Evolutionary conservation across 192 early-diverging fungal species (phyloP).

Genomic region (Coemansia sp.): DNA sequence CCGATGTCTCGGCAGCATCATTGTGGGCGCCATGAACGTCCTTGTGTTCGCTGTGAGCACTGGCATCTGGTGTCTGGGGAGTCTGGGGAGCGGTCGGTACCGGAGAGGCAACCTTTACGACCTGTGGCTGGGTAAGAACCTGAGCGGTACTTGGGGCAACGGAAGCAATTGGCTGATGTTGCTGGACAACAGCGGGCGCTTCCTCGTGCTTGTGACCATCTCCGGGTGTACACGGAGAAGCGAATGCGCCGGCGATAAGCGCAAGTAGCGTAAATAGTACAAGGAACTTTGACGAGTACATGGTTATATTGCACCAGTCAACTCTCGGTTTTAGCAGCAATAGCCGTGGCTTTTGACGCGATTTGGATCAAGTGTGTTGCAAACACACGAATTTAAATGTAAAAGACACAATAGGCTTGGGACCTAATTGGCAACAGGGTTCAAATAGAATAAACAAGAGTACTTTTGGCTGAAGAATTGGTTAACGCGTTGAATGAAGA

Average conservation of each 20-base stretch:
- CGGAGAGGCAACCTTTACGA: not conserved
- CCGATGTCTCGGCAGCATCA: not conserved
- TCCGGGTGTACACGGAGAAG: conserved; percentile 5
- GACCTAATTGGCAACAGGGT: not conserved
- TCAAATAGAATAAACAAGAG: not conserved
- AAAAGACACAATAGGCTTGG: not conserved
- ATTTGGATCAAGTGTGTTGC: not conserved
- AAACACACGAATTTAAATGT: not conserved
- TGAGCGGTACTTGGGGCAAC: conserved; percentile 6
- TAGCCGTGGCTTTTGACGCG: not conserved
- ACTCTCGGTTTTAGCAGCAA: not conserved
- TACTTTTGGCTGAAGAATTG: not conserved
- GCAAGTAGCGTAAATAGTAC: conserved; percentile 8
- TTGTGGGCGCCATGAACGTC: not conserved
- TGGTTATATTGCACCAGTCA: not conserved
- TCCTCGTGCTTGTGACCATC: conserved; percentile 6
- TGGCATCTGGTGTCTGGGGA: conserved; percentile 1
- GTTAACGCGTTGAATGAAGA: not conserved
- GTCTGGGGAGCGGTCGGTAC: not conserved
- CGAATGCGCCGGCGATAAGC: conserved; percentile 4
- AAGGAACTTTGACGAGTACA: conserved; percentile 10
- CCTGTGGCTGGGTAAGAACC: not conserved
- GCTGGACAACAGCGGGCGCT: not conserved
- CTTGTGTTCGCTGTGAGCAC: not conserved
- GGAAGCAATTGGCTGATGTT: conserved; percentile 1